A percentile compares a stretch with the other conserved stretches of the same genome.
These are phyloP conservation scores for Diaporthe sp. DNA, from an alignment of 2,329 filamentous ascomycete genomes.

Conservation along the genomic window DNA sequence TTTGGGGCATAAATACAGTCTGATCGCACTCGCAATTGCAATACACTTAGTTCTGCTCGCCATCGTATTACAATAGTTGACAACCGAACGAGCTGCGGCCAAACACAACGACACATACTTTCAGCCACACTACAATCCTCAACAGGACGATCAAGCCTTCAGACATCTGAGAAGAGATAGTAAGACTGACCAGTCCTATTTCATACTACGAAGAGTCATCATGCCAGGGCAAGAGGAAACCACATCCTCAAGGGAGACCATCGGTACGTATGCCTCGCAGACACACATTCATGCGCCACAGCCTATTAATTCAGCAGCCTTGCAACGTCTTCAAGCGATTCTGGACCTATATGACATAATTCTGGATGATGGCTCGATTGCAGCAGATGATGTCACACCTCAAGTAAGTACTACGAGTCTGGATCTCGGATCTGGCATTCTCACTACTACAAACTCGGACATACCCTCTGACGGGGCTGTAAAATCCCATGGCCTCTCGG, in stretches of 20 bases:
- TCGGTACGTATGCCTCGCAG: not conserved
- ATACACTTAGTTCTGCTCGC: too few relatives aligned
- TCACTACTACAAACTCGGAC: too few relatives aligned
- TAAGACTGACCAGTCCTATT: rapidly evolving
- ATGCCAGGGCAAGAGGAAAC: not conserved
- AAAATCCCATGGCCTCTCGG: too few relatives aligned
- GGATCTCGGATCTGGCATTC: not conserved
- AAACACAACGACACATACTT: not conserved
- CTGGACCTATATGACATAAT: not conserved
- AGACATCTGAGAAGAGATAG: not conserved
- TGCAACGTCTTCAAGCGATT: not conserved
- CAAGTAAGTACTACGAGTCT: not conserved
- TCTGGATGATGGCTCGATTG: too few relatives aligned
- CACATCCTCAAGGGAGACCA: not conserved
- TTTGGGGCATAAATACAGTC: not conserved
- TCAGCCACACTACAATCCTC: not conserved
- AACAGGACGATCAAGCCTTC: too few relatives aligned
- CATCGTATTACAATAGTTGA: not conserved
- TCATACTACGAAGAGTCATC: not conserved
- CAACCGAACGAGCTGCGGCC: not conserved
- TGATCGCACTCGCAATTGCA: too few relatives aligned
- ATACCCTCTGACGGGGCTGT: not conserved
- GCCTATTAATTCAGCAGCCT: not conserved
- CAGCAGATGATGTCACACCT: not conserved
- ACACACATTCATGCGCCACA: not conserved